These are phyloP conservation scores for Porcisia deanei DNA, from an alignment of 208 protist species.

Conservation along the genomic window DNA sequence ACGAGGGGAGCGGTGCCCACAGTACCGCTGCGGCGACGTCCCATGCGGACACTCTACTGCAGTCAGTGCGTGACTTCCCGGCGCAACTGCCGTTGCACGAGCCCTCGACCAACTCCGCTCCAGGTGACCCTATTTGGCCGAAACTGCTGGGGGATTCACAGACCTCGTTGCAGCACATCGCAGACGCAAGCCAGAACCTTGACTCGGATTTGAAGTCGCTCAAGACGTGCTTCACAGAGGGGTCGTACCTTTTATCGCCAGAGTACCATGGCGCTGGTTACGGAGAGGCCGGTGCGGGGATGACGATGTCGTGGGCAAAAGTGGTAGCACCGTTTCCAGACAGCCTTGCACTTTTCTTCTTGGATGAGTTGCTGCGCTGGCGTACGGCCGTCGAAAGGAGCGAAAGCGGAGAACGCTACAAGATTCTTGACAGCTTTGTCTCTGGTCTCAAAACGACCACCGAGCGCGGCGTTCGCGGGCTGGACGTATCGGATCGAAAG, in stretches of 20 bases:
- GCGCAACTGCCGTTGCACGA: constrained; percentile 7
- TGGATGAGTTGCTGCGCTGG: constrained; percentile 69
- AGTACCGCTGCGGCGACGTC: neutral
- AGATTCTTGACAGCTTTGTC: constrained; percentile 36
- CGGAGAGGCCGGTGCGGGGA: neutral
- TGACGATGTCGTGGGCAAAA: constrained; percentile 34
- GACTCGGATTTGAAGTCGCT: constrained; percentile 30
- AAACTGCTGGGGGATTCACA: neutral
- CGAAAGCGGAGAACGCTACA: constrained; percentile 46
- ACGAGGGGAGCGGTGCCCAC: neutral
- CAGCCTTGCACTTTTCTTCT: constrained; percentile 49
- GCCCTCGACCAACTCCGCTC: neutral
- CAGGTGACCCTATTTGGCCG: neutral
- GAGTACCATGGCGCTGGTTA: constrained; percentile 7
- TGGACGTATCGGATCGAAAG: constrained; percentile 39
- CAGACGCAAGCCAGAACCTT: neutral
- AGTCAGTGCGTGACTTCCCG: constrained; percentile 18
- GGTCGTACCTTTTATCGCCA: constrained; percentile 4
- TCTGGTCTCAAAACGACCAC: constrained; percentile 6
- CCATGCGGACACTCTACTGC: constrained; percentile 16
- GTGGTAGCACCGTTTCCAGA: constrained; percentile 37
- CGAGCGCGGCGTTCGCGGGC: constrained; percentile 14
- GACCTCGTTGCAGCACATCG: neutral
- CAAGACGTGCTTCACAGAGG: constrained; percentile 40
- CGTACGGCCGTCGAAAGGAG: constrained; percentile 35